These are phyloP conservation scores for Colletotrichum gloeosporioides DNA, from an alignment of 2,329 filamentous ascomycete species.

Conservation along the genomic window DNA sequence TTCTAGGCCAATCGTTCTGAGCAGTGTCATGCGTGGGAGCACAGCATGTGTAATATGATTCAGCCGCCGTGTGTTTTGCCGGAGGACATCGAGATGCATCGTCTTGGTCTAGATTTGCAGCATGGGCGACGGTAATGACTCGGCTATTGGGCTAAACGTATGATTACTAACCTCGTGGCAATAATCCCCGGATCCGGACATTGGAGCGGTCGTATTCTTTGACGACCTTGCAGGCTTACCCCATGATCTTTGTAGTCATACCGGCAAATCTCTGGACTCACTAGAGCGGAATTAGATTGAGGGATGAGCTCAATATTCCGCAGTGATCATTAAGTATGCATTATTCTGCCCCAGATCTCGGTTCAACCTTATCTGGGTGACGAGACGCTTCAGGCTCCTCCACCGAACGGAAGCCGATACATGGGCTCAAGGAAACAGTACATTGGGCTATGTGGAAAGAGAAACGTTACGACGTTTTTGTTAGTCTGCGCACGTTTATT, in stretches of 20 bases:
- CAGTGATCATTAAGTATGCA: not conserved
- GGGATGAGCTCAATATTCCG: not conserved
- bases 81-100: not conserved
- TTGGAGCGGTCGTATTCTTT: not conserved
- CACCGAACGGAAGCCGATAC: no score
- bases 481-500: no score
- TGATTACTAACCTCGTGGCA: not conserved
- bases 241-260: not conserved
- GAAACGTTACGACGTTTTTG: no score
- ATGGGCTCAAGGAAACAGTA: no score
- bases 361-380: no score
- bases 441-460: no score
- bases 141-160: not conserved
- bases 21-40: no score
- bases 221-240: fast-evolving
- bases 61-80: no score
- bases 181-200: not conserved
- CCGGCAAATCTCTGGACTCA: not conserved
- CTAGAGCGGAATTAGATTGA: fast-evolving
- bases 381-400: no score
- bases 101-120: not conserved
- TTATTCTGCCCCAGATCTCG: no score
- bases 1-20: no score
- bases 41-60: no score
- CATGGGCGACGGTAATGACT: not conserved